Conservation (phyloP, 768 basidiomycete species). For the Lentinus tigrinus region DNA sequence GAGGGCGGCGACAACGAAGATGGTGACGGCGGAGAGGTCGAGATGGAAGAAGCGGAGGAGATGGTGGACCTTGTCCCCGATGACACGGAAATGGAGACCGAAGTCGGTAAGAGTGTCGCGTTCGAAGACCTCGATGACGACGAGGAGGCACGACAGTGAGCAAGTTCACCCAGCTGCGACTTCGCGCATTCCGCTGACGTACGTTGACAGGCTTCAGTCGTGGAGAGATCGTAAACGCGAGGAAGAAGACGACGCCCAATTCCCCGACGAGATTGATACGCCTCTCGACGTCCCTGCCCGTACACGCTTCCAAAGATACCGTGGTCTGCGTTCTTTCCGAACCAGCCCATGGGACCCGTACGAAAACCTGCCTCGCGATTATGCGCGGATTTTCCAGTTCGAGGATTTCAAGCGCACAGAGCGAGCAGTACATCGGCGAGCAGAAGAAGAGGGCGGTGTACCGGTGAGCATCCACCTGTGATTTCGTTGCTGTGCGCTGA, state of each 20-base stretch:
- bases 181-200: conserved; percentile 4
- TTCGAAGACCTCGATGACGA: conserved; percentile 81
- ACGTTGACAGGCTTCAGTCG: conserved; percentile 50
- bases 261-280: conserved; percentile 96
- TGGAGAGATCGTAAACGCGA: conserved; percentile 72
- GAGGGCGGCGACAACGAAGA: conserved; percentile 31
- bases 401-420: conserved; percentile 92
- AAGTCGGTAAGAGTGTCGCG: conserved; percentile 48
- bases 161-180: conserved; percentile 8
- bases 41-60: conserved; percentile 52
- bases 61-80: conserved; percentile 52
- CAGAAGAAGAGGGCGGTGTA: conserved; percentile 62
- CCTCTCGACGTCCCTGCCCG: conserved; percentile 80
- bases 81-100: conserved; percentile 58
- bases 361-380: conserved; percentile 92
- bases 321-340: conserved; percentile 88
- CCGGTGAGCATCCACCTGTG: conserved; percentile 47
- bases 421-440: conserved; percentile 61
- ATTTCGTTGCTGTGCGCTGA: background rate
- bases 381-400: conserved; percentile 94
- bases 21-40: conserved; percentile 39
- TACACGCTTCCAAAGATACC: conserved; percentile 85
- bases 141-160: conserved; percentile 86
- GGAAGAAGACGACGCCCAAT: conserved; percentile 79
- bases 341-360: conserved; percentile 98